Conservation (phyloP, 768 basidiomycete genomes). For the Porphyrellus cyaneotinctus region DNA sequence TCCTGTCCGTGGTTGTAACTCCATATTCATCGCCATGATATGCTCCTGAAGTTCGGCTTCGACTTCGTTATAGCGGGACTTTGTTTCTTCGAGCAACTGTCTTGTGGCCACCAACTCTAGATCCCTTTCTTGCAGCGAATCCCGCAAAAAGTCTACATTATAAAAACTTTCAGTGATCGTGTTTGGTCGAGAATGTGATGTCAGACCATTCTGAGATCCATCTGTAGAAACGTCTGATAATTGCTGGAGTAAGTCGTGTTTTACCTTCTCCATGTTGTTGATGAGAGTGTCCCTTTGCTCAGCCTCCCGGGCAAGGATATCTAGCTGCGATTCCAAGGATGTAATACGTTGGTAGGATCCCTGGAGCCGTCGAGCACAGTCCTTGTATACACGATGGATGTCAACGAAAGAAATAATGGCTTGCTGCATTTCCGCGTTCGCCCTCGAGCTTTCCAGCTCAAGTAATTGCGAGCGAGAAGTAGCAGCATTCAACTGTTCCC, state of each 20-base stretch:
- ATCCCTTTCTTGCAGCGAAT: slow-evolving; percentile 34
- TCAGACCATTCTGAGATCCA: not conserved
- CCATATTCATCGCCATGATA: slow-evolving; percentile 18
- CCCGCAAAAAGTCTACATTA: slow-evolving; percentile 36
- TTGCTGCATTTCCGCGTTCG: slow-evolving; percentile 12
- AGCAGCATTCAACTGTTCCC: slow-evolving; percentile 5
- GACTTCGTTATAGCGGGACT: slow-evolving; percentile 32
- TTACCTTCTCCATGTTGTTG: slow-evolving; percentile 9
- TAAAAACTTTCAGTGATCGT: slow-evolving; percentile 4
- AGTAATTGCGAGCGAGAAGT: slow-evolving; percentile 9
- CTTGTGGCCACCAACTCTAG: slow-evolving; percentile 35
- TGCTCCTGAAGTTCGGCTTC: slow-evolving; percentile 32
- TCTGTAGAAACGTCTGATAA: slow-evolving; percentile 6
- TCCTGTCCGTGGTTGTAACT: slow-evolving; percentile 7
- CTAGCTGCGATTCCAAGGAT: slow-evolving; percentile 19
- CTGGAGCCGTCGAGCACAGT: slow-evolving; percentile 11
- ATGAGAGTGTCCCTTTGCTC: slow-evolving; percentile 5
- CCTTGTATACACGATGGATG: slow-evolving; percentile 17
- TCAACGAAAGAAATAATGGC: slow-evolving; percentile 23
- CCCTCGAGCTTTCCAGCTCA: slow-evolving; percentile 6
- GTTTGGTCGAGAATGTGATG: not conserved
- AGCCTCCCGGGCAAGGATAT: slow-evolving; percentile 13
- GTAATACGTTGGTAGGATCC: slow-evolving; percentile 1
- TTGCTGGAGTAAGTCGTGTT: slow-evolving; percentile 8
- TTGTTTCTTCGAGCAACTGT: slow-evolving; percentile 31